A percentile compares a stretch with the other conserved stretches of the same genome.
Conservation (phyloP, 163 green algal species). For the Chlamydomonas reinhardtii region DNA sequence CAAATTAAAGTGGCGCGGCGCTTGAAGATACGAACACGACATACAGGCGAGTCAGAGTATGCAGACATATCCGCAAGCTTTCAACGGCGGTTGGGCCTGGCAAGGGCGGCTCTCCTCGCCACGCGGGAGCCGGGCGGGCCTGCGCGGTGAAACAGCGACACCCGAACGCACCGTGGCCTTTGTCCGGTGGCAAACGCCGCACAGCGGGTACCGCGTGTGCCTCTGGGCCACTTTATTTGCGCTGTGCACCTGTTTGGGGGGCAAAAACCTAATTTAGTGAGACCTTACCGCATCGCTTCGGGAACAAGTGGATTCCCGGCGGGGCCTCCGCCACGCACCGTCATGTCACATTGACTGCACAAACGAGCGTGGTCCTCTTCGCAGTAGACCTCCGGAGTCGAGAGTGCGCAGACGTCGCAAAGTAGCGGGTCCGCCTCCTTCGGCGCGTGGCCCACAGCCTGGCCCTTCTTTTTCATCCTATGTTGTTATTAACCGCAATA, state of each 20-base stretch:
- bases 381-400: constrained; percentile 17
- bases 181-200: constrained; percentile 8
- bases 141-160: too few species aligned
- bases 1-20: too few species aligned
- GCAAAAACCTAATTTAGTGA: too few species aligned
- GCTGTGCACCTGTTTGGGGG: constrained; percentile 23
- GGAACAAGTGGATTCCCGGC: too few species aligned
- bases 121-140: too few species aligned
- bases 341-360: constrained; percentile 34
- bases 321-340: background rate
- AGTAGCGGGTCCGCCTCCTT: background rate
- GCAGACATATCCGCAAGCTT: background rate
- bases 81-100: background rate
- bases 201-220: constrained; percentile 33
- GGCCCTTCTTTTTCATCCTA: constrained; percentile 23
- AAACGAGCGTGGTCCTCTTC: constrained; percentile 43
- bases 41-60: too few species aligned
- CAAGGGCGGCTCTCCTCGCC: too few species aligned
- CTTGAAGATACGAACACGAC: too few species aligned
- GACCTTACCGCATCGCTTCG: background rate
- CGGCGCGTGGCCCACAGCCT: background rate
- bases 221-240: constrained; percentile 46
- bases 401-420: constrained; percentile 26
- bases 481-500: background rate
- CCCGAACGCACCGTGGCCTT: constrained; percentile 48